Evolutionary conservation across 1,284 basidiomycete genomes (phyloP).

Genomic region (Neonothopanus nambi): DNA sequence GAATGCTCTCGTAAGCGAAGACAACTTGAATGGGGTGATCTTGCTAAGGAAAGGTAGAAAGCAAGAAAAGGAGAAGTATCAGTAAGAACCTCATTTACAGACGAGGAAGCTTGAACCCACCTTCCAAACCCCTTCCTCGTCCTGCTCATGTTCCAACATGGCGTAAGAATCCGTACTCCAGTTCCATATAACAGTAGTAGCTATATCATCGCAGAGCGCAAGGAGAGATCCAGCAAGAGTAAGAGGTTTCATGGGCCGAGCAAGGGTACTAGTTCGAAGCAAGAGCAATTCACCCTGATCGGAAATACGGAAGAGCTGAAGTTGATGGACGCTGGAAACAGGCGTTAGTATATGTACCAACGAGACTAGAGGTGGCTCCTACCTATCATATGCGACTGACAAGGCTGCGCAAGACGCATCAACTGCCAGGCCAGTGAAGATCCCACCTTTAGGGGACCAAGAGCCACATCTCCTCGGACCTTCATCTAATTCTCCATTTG

Average conservation of each 20-base stretch:
- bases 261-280: slow-evolving; percentile 4
- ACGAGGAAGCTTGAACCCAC: slow-evolving; percentile 25
- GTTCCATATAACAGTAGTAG: slow-evolving; percentile 51
- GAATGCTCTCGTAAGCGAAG: slow-evolving; percentile 45
- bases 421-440: slow-evolving; percentile 35
- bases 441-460: slow-evolving; percentile 54
- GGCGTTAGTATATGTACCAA: neutral
- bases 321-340: slow-evolving; percentile 4
- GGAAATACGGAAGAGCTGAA: slow-evolving; percentile 7
- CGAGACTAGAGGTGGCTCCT: neutral
- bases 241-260: slow-evolving; percentile 37
- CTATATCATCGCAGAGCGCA: slow-evolving; percentile 50
- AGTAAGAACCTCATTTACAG: slow-evolving; percentile 6
- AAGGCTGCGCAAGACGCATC: neutral
- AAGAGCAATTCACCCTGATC: slow-evolving; percentile 3
- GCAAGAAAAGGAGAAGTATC: neutral
- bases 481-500: slow-evolving; percentile 7
- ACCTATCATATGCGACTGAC: slow-evolving; percentile 14
- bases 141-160: slow-evolving; percentile 39
- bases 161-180: slow-evolving; percentile 49
- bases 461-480: slow-evolving; percentile 33
- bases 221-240: slow-evolving; percentile 49
- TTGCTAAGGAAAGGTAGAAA: slow-evolving; percentile 23
- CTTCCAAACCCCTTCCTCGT: slow-evolving; percentile 36
- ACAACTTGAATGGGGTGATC: slow-evolving; percentile 54